Percentiles rank a stretch among this genome's conserved stretches.
Evolutionary conservation across 495 filamentous ascomycete genomes (phyloP).

Genomic region (Podospora conica): DNA sequence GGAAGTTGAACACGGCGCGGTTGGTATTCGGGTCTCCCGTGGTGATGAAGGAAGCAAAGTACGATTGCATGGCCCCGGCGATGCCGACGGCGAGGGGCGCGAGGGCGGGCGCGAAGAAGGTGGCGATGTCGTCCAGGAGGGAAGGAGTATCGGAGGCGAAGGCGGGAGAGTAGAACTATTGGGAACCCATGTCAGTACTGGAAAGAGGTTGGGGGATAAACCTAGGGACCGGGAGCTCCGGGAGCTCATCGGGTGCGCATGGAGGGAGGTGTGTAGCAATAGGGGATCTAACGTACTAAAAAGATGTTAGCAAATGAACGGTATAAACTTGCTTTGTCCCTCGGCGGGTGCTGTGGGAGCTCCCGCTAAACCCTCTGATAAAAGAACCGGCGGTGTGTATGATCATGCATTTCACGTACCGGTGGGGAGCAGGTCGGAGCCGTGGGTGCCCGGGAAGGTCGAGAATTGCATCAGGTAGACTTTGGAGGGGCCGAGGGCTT

Average conservation of each 20-base stretch:
- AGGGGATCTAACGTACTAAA: too few relatives aligned
- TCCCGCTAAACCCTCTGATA: too few relatives aligned
- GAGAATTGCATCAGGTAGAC: constrained; percentile 35
- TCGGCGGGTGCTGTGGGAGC: too few relatives aligned
- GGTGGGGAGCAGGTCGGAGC: constrained; percentile 29
- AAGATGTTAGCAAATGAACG: too few relatives aligned
- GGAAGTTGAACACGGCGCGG: constrained; percentile 28
- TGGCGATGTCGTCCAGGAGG: constrained; percentile 27
- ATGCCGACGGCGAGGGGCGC: constrained; percentile 29
- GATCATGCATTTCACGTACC: too few relatives aligned
- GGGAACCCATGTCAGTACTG: too few relatives aligned
- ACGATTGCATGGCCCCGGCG: constrained; percentile 35
- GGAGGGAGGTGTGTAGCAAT: too few relatives aligned
- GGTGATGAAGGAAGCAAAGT: constrained; percentile 33
- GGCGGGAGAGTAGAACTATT: constrained; percentile 30
- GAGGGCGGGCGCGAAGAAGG: constrained; percentile 29
- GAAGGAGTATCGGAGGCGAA: constrained; percentile 22
- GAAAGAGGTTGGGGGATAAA: too few relatives aligned
- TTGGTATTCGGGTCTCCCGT: constrained; percentile 36
- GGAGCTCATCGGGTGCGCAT: too few relatives aligned
- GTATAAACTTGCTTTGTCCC: too few relatives aligned
- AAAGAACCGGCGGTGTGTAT: too few relatives aligned
- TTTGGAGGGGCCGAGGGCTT: constrained; percentile 23
- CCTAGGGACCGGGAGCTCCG: too few relatives aligned
- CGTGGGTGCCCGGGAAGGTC: constrained; percentile 28